Evolutionary conservation across 176 grass and related monocot species (phyloP).

Genomic region (Aegilops umbellulata): DNA sequence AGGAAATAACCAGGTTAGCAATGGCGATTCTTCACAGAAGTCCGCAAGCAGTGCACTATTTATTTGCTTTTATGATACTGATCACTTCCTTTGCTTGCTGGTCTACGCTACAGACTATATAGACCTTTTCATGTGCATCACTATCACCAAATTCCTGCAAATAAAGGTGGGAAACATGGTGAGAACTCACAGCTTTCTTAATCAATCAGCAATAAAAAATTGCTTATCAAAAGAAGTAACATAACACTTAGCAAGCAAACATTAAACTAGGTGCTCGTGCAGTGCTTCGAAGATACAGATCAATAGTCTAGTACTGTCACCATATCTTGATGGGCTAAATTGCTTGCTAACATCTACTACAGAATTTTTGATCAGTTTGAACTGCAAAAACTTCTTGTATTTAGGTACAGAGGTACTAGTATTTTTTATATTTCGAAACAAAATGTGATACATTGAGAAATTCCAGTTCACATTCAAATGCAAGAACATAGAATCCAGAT

Average conservation of each 20-base stretch:
- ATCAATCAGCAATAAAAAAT: not conserved
- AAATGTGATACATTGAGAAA: not conserved
- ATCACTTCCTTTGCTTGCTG: conserved; percentile 23
- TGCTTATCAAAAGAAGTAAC: not conserved
- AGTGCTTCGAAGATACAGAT: no score
- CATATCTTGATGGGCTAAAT: not conserved
- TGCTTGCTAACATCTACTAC: not conserved
- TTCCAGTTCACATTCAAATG: not conserved
- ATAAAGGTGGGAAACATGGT: conserved; percentile 7
- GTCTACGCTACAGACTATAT: conserved; percentile 32
- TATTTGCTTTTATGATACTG: conserved; percentile 36
- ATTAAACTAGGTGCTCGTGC: no score
- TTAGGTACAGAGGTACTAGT: no score
- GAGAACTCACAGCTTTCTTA: conserved; percentile 6
- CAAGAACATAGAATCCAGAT: not conserved
- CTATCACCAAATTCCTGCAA: conserved; percentile 35
- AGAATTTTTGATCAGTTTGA: no score
- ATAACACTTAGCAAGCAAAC: not conserved
- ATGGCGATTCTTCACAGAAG: conserved; percentile 9
- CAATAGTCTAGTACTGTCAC: not conserved
- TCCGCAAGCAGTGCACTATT: conserved; percentile 2
- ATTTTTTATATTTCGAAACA: not conserved
- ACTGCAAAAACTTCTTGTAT: no score
- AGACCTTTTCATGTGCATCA: conserved; percentile 12
- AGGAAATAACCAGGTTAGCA: not conserved